phyloP scores from a whole-genome alignment of 192 early-diverging fungal species.

The Paraglomus occultum region DNA sequence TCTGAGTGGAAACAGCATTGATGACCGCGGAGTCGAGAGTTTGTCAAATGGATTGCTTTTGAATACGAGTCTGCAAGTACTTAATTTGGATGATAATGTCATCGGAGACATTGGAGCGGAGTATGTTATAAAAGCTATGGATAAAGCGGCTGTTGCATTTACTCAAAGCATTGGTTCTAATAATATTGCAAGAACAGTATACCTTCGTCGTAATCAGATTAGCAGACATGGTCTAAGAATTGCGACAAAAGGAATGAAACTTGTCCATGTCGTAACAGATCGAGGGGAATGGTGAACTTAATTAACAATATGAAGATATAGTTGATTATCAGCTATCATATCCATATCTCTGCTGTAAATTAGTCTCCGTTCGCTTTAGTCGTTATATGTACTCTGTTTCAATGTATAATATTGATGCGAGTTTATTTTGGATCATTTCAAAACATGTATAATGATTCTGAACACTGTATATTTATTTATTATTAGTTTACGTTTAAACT shows the following conservation, averaged over 20 bases:
- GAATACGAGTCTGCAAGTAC: not conserved
- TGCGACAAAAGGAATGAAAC: not conserved
- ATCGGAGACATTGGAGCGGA: conserved; percentile 10
- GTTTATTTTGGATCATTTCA: too few relatives aligned
- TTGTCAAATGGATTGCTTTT: conserved; percentile 6
- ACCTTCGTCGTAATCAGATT: not conserved
- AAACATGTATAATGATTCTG: too few relatives aligned
- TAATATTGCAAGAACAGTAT: conserved; percentile 2
- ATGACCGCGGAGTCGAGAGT: not conserved
- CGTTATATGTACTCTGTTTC: too few relatives aligned
- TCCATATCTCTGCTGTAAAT: too few relatives aligned
- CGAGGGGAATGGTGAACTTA: not conserved
- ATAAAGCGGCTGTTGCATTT: conserved; percentile 15
- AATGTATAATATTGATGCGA: too few relatives aligned
- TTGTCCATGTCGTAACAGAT: conserved; percentile 13
- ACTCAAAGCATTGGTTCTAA: not conserved
- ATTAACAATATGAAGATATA: too few relatives aligned
- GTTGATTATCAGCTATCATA: too few relatives aligned
- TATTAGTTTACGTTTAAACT: too few relatives aligned
- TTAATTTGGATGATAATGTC: conserved; percentile 22
- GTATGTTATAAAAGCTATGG: conserved; percentile 5
- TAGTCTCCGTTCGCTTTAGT: too few relatives aligned
- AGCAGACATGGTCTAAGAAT: conserved; percentile 1
- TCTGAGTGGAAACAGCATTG: conserved; percentile 15
- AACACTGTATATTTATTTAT: too few relatives aligned